Evolutionary conservation across 23 red algal species (phyloP), one percentile per base, ranked within the genome.

Genomic region (Gracilariopsis chorda): DNA sequence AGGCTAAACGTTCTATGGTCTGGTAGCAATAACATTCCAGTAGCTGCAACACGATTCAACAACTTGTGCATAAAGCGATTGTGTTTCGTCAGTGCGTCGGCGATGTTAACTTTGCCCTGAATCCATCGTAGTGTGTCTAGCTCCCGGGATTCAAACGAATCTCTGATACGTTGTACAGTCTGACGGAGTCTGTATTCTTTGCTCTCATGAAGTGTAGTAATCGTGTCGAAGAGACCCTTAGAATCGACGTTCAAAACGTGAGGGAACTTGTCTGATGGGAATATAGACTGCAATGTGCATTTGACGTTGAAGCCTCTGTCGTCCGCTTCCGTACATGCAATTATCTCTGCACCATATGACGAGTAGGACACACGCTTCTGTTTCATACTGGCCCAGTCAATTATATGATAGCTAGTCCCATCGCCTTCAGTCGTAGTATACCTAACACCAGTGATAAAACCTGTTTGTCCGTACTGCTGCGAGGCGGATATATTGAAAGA

Each of bases 291-390:
- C 4, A 61, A 29, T 25, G 24, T 19, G 30, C 0, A 3, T 9
- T 48, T 65, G 16, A 83, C 4, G 58, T 65, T 32, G 12, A 59
- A 42, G 3, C 53, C 0, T 20, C 58, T 1, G 0, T 83, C 79
- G 0, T 62, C 79, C 10, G 53, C 53, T 44, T 83, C 57, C 39
- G 53, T 30, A 56, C 53, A 47, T 3, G 79, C 79, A 28, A 83
- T 11, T 8, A 83, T 83, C 1, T 63, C 79, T 10, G 79, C 79
- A 28, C 32, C 42, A 83, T 83, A 65, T 21, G 79, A 83, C 4
- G 79, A 83, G 29, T 83, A 34, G 5, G 45, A 43, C 2, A 83
- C 57, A 39, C 41, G 17, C 37, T 64, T 60, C 39, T 64, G 79
- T 24, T 83, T 83, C 0, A 53, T 40, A 40, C 30, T 63, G 7